phyloP scores from a whole-genome alignment of 371 early-diverging fungal species.

The Mortierella sp. region DNA sequence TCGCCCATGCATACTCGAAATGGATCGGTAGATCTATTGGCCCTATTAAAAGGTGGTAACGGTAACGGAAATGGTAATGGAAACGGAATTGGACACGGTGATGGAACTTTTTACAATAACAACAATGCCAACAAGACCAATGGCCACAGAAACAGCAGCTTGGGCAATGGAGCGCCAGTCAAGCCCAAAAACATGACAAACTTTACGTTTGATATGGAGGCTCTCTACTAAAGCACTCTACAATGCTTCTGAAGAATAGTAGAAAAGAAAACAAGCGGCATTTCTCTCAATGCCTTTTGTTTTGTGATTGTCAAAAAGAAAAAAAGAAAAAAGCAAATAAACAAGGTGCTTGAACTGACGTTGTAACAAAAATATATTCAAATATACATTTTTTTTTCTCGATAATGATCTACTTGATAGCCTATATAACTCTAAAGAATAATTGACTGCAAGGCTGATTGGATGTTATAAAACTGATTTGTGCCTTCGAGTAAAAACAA shows the following conservation, averaged over 20 bases:
- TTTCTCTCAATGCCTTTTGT: neutral
- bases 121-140: constrained; percentile 8
- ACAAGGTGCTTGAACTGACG: neutral
- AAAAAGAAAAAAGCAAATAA: neutral
- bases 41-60: constrained; percentile 38
- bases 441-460: neutral
- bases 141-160: neutral
- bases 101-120: neutral
- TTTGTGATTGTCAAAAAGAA: neutral
- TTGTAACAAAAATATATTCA: constrained; percentile 6
- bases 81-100: neutral
- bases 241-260: neutral
- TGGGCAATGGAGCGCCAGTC: constrained; percentile 3
- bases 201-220: constrained; percentile 50
- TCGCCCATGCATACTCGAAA: constrained; percentile 23
- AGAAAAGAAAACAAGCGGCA: neutral
- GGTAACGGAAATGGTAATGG: constrained; percentile 21
- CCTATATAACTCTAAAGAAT: neutral
- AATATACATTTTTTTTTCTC: neutral
- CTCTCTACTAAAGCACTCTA: constrained; percentile 20
- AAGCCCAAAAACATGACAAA: constrained; percentile 44
- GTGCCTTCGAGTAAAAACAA: neutral
- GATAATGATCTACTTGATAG: too few relatives aligned
- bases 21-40: constrained; percentile 42
- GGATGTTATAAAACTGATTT: neutral